phyloP scores from a whole-genome alignment of 2,329 filamentous ascomycete genomes.

The Aspergillus sclerotialis region DNA sequence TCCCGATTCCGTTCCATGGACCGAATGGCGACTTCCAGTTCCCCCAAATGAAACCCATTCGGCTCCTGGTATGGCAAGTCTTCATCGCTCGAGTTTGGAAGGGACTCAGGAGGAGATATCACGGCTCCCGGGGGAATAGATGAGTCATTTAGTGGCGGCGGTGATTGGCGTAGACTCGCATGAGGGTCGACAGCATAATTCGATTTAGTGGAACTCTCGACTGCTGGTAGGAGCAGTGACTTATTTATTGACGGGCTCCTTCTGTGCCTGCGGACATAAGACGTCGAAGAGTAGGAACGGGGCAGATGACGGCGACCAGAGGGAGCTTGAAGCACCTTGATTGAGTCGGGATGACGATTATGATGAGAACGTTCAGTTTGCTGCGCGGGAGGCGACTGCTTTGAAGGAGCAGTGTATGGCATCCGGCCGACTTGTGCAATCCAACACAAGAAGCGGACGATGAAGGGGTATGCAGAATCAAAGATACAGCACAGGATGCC shows the following conservation, averaged over 20 bases:
- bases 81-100: slow-evolving; percentile 74
- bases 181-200: slow-evolving; percentile 33
- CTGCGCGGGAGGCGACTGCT: slow-evolving; percentile 50
- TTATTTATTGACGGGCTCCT: slow-evolving; percentile 48
- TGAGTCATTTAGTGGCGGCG: slow-evolving; percentile 69
- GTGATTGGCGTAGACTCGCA: slow-evolving; percentile 70
- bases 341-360: slow-evolving; percentile 20
- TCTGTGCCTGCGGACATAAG: slow-evolving; percentile 56
- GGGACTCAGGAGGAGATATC: slow-evolving; percentile 85
- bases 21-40: slow-evolving; percentile 76
- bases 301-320: slow-evolving; percentile 43
- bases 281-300: slow-evolving; percentile 51
- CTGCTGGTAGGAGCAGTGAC: slow-evolving; percentile 22
- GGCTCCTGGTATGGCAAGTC: slow-evolving; percentile 41
- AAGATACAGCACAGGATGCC: background rate
- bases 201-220: slow-evolving; percentile 16
- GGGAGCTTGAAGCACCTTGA: slow-evolving; percentile 10
- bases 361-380: slow-evolving; percentile 46
- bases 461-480: slow-evolving; percentile 2
- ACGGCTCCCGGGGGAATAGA: slow-evolving; percentile 76
- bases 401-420: slow-evolving; percentile 45
- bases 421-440: slow-evolving; percentile 36
- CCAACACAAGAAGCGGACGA: slow-evolving; percentile 21
- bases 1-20: slow-evolving; percentile 53
- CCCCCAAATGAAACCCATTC: slow-evolving; percentile 46